These are phyloP conservation scores for Phaeotremella fagi DNA, from an alignment of 768 basidiomycete species.

Conservation along the genomic window DNA sequence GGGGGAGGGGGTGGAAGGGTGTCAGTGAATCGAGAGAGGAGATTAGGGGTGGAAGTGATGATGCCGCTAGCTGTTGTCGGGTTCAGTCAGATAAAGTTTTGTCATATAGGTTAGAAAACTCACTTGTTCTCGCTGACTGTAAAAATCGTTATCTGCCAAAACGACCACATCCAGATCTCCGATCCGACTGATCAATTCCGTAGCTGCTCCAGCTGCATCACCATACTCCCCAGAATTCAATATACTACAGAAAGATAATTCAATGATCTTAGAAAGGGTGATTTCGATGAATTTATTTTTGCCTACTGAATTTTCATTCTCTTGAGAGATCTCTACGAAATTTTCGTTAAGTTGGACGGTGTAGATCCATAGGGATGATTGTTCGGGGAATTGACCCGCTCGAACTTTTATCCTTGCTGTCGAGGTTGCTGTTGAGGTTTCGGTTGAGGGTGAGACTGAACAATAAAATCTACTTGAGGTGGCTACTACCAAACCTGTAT, in stretches of 20 bases:
- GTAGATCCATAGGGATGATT: constrained; percentile 65
- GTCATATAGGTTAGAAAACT: too few species aligned
- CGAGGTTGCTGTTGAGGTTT: constrained; percentile 5
- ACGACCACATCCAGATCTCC: constrained; percentile 70
- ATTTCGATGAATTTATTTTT: constrained; percentile 87
- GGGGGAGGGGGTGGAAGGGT: constrained; percentile 69
- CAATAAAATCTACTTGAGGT: constrained; percentile 94
- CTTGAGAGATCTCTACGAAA: constrained; percentile 3
- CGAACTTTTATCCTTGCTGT: constrained; percentile 61
- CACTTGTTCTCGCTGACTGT: constrained; percentile 85
- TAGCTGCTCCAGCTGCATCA: constrained; percentile 7
- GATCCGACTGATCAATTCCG: too few species aligned
- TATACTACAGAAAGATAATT: constrained; percentile 58
- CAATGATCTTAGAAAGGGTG: constrained; percentile 71
- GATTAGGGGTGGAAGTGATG: constrained; percentile 61
- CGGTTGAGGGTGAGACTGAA: constrained; percentile 51
- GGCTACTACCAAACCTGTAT: constrained; percentile 81
- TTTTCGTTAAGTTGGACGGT: constrained; percentile 46
- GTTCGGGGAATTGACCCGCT: constrained; percentile 85
- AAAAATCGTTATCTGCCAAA: constrained; percentile 94
- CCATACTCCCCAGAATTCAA: constrained; percentile 1
- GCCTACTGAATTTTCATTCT: constrained; percentile 8
- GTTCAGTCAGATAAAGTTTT: background rate
- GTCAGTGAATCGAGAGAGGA: constrained; percentile 64
- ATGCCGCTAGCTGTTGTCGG: constrained; percentile 57